A percentile compares a stretch with the other conserved stretches of the same genome.
Evolutionary conservation across 371 early-diverging fungal genomes (phyloP).

Genomic region (Rhizopus delemar): DNA sequence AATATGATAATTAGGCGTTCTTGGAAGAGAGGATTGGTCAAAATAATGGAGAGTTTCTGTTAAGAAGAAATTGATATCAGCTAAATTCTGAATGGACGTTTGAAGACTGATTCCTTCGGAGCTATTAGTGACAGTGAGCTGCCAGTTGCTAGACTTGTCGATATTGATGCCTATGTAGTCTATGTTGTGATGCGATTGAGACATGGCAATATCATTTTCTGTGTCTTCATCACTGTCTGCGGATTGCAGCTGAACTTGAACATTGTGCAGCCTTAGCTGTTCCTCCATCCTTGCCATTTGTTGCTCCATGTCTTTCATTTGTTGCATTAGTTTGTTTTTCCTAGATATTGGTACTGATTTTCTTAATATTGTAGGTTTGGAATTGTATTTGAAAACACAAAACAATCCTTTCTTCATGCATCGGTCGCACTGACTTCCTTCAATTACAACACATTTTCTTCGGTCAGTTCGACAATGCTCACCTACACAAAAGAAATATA

Average conservation of each 20-base stretch:
- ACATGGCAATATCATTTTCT: background rate
- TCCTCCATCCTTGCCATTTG: slow-evolving; percentile 33
- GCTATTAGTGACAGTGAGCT: slow-evolving; percentile 20
- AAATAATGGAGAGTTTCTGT: slow-evolving; percentile 30
- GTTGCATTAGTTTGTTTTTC: slow-evolving; percentile 35
- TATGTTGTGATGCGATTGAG: background rate
- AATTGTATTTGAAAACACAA: slow-evolving; percentile 43
- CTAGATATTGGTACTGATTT: slow-evolving; percentile 36
- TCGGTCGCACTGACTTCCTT: slow-evolving; percentile 40
- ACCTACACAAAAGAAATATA: slow-evolving; percentile 20
- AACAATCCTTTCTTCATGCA: slow-evolving; percentile 39
- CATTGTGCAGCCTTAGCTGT: slow-evolving; percentile 23
- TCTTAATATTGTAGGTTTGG: slow-evolving; percentile 38
- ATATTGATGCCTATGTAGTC: background rate
- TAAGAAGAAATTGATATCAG: slow-evolving; percentile 31
- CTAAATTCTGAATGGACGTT: slow-evolving; percentile 34
- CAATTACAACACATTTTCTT: slow-evolving; percentile 39
- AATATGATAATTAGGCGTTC: slow-evolving; percentile 30
- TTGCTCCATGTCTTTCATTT: slow-evolving; percentile 37
- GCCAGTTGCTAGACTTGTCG: slow-evolving; percentile 21
- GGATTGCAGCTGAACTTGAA: slow-evolving; percentile 13
- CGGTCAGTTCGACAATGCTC: slow-evolving; percentile 52
- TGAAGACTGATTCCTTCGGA: slow-evolving; percentile 30
- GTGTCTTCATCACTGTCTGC: background rate
- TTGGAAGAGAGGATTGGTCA: slow-evolving; percentile 14